Conservation (phyloP, 176 grass and related monocot species). For the maize (Zea mays) region Zm-B73-REFERENCE-NAM-5.0 NC_050099.1:125492001-125492500, state of each 20-base stretch:
- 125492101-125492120: background rate
- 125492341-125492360: background rate
- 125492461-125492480: background rate
- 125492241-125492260: too few relatives aligned
- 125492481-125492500: background rate
- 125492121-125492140: background rate
- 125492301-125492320: background rate
- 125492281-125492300: background rate
- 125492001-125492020: too few relatives aligned
- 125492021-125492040: background rate
- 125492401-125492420: too few relatives aligned
- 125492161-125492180: constrained; percentile 3
- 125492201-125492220: too few relatives aligned
- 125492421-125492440: background rate
- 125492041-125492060: background rate
- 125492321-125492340: background rate
- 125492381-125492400: too few relatives aligned
- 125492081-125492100: background rate
- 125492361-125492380: too few relatives aligned
- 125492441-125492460: background rate
- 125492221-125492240: too few relatives aligned
- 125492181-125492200: too few relatives aligned
- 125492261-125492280: too few relatives aligned
- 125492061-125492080: background rate
- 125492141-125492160: background rate